phyloP scores from a whole-genome alignment of 2,329 filamentous ascomycete species.

The Aspergillus sp. region DNA sequence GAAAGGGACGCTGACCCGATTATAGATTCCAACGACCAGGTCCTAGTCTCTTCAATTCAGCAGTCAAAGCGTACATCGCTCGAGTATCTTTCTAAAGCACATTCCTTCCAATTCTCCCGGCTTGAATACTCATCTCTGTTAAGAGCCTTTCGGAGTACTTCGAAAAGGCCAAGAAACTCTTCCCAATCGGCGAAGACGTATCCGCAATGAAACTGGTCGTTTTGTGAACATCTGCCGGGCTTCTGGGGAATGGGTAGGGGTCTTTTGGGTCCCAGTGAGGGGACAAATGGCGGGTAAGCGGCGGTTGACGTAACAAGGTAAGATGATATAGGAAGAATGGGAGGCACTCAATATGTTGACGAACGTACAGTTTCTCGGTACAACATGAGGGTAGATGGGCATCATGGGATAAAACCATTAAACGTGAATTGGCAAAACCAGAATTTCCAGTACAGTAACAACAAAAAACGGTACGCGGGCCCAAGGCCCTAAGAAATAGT shows the following conservation, averaged over 20 bases:
- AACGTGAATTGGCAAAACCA: background rate
- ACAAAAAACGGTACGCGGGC: background rate
- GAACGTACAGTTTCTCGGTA: too few relatives aligned
- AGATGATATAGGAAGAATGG: too few relatives aligned
- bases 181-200: constrained; percentile 45
- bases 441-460: background rate
- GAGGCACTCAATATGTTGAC: background rate
- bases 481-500: background rate
- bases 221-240: background rate
- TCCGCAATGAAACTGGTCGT: constrained; percentile 39
- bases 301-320: background rate
- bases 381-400: too few relatives aligned
- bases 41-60: background rate
- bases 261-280: background rate
- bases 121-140: constrained; percentile 33
- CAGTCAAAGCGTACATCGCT: constrained; percentile 13
- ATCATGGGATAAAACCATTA: background rate
- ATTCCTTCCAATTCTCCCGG: constrained; percentile 41
- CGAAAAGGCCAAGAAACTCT: constrained; percentile 44
- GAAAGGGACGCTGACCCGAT: background rate
- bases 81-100: constrained; percentile 34
- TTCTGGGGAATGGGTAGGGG: background rate
- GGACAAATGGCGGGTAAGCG: background rate
- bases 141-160: constrained; percentile 38
- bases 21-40: background rate